A percentile compares a stretch with the other conserved stretches of the same genome.
Evolutionary conservation across 1,284 basidiomycete species (phyloP).

Genomic region (Acaromyces ingoldii): DNA sequence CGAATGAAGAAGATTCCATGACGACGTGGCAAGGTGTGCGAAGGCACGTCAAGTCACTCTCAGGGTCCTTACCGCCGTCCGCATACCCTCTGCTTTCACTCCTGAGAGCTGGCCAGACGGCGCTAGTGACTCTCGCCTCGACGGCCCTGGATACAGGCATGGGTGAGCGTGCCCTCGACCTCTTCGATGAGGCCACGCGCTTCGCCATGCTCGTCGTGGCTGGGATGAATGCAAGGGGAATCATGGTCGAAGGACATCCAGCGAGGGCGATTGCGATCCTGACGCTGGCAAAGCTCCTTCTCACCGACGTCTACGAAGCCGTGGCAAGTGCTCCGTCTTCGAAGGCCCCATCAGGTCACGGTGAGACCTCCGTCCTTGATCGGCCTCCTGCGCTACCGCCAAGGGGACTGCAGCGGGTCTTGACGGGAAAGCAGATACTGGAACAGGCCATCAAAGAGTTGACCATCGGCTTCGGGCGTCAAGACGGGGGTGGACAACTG

Average conservation of each 20-base stretch:
- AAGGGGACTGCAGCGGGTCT: not conserved
- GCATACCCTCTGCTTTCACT: slow-evolving; percentile 70
- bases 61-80: slow-evolving; percentile 55
- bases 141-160: not conserved
- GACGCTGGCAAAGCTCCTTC: slow-evolving; percentile 74
- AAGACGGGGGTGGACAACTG: not conserved
- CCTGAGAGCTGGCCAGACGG: slow-evolving; percentile 63
- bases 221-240: slow-evolving; percentile 55
- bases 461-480: not conserved
- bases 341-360: too few relatives aligned
- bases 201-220: slow-evolving; percentile 59
- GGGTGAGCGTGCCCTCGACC: slow-evolving; percentile 14
- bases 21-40: too few relatives aligned
- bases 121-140: slow-evolving; percentile 57
- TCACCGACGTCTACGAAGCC: slow-evolving; percentile 61
- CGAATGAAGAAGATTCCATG: too few relatives aligned
- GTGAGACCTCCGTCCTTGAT: too few relatives aligned
- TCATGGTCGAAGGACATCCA: slow-evolving; percentile 70
- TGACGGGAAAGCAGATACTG: not conserved
- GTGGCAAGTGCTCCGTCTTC: not conserved
- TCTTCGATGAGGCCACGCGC: slow-evolving; percentile 22
- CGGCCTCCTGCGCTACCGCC: not conserved
- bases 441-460: not conserved
- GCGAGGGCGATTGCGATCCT: slow-evolving; percentile 69
- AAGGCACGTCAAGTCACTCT: slow-evolving; percentile 59